These are phyloP conservation scores for Russula sp. DNA, from an alignment of 768 basidiomycete species.

Conservation along the genomic window DNA sequence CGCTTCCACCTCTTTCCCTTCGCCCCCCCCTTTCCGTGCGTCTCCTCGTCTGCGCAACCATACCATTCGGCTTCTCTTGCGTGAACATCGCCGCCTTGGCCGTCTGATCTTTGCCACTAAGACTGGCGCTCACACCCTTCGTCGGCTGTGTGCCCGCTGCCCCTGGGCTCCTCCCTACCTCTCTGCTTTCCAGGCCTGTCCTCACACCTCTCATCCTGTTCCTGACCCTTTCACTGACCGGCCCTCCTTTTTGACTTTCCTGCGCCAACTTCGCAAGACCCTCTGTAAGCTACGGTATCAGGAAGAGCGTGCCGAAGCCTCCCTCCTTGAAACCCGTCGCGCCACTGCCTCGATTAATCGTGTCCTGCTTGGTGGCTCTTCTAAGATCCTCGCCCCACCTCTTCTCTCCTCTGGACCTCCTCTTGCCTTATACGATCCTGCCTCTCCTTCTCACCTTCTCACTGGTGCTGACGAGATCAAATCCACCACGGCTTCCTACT, in stretches of 20 bases:
- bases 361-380: neutral
- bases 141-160: neutral
- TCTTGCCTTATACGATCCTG: neutral
- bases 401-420: neutral
- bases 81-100: neutral
- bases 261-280: too few relatives aligned
- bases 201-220: too few relatives aligned
- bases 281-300: neutral
- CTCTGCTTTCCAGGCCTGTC: neutral
- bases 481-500: neutral
- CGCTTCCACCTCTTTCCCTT: neutral
- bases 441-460: neutral
- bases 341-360: neutral
- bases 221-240: too few relatives aligned
- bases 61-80: neutral
- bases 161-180: neutral
- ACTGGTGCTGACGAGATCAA: neutral
- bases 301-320: neutral
- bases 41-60: neutral
- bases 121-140: neutral
- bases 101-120: neutral
- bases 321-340: neutral
- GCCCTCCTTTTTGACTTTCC: too few relatives aligned
- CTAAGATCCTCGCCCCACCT: neutral
- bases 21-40: neutral